These are phyloP conservation scores for Wickerhamomyces tratensis DNA, from an alignment of 805 yeast genomes.

Conservation along the genomic window DNA sequence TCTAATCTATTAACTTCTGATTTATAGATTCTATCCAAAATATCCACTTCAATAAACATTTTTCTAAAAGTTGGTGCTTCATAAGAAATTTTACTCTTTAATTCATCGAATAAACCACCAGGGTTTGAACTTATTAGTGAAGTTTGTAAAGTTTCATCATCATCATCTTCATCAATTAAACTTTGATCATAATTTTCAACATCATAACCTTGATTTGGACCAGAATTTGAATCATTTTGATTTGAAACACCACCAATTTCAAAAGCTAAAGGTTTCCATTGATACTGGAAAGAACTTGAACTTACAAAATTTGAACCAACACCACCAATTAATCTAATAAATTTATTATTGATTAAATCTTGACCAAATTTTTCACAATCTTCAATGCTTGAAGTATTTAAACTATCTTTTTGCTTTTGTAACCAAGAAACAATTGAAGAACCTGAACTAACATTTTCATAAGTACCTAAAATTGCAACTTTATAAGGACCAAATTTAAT, in stretches of 20 bases:
- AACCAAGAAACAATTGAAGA: constrained; percentile 52
- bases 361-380: constrained; percentile 70
- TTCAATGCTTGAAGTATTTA: constrained; percentile 26
- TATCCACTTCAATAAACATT: constrained; percentile 45
- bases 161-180: constrained; percentile 20
- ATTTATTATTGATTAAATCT: constrained; percentile 52
- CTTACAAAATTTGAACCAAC: constrained; percentile 68
- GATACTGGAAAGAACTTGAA: constrained; percentile 64
- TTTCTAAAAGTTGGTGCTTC: constrained; percentile 45
- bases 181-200: constrained; percentile 3
- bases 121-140: neutral
- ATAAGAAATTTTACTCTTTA: constrained; percentile 17
- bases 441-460: constrained; percentile 54
- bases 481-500: constrained; percentile 46
- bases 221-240: constrained; percentile 5
- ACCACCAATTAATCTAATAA: constrained; percentile 38
- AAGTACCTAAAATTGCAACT: constrained; percentile 63
- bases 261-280: constrained; percentile 69
- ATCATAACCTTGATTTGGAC: neutral
- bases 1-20: constrained; percentile 51
- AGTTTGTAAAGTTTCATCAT: constrained; percentile 6
- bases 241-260: constrained; percentile 34
- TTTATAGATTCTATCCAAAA: constrained; percentile 47
- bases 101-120: constrained; percentile 7
- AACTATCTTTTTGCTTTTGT: constrained; percentile 24